Conservation (phyloP, 805 yeast species). For the Pichia cabralensis region DNA sequence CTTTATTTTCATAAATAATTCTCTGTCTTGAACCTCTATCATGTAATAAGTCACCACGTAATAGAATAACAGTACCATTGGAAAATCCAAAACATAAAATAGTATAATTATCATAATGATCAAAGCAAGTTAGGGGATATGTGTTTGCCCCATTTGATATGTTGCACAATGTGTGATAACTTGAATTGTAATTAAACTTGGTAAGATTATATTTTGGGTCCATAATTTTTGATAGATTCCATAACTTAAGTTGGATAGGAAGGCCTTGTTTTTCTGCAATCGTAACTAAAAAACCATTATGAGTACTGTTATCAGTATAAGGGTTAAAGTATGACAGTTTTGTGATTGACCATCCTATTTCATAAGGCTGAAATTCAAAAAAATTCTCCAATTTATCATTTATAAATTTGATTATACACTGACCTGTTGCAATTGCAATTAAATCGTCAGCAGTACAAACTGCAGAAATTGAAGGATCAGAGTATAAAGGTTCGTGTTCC, state of each 20-base stretch:
- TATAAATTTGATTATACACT: constrained; percentile 47
- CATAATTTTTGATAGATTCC: constrained; percentile 54
- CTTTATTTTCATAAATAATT: constrained; percentile 57
- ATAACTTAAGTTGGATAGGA: constrained; percentile 59
- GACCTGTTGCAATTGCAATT: constrained; percentile 50
- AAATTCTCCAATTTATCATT: constrained; percentile 37
- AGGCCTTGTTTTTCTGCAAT: constrained; percentile 67
- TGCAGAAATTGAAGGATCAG: constrained; percentile 66
- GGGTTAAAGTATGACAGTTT: constrained; percentile 31
- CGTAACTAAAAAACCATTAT: constrained; percentile 48
- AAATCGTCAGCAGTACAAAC: constrained; percentile 47
- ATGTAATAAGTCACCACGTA: constrained; percentile 79
- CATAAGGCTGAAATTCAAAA: constrained; percentile 53
- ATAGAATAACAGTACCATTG: constrained; percentile 70
- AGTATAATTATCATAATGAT: constrained; percentile 43
- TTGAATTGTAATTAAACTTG: constrained; percentile 24
- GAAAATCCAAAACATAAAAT: constrained; percentile 71
- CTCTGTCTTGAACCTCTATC: constrained; percentile 90
- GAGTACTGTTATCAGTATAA: constrained; percentile 20
- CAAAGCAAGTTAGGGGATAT: constrained; percentile 65
- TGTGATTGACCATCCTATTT: constrained; percentile 53
- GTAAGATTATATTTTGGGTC: constrained; percentile 12
- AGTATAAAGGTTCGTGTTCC: constrained; percentile 49
- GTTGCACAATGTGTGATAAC: constrained; percentile 50
- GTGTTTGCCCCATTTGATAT: constrained; percentile 67